Evolutionary conservation across 106 monocot species (phyloP).

Genomic region (Agapanthus africanus): DNA sequence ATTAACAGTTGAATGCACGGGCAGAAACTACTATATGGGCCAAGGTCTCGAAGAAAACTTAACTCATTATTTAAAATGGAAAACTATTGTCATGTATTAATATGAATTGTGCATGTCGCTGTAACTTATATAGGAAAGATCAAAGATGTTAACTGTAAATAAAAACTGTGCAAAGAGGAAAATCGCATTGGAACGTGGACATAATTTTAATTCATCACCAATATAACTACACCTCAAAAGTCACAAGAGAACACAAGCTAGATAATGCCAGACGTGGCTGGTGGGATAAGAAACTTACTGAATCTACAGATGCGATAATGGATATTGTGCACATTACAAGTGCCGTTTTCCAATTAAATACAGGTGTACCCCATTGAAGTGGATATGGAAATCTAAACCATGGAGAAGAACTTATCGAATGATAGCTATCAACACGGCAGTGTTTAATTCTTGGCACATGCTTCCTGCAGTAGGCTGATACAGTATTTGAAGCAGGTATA

Average conservation of each 20-base stretch:
- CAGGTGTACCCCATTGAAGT: constrained; percentile 90
- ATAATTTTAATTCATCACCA: neutral
- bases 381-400: constrained; percentile 97
- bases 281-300: constrained; percentile 40
- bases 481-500: constrained; percentile 66
- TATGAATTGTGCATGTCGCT: neutral
- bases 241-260: neutral
- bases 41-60: neutral
- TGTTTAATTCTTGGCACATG: constrained; percentile 85
- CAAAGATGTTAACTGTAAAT: neutral
- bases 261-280: neutral
- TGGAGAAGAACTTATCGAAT: constrained; percentile 71
- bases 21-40: neutral
- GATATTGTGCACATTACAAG: constrained; percentile 77
- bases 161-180: neutral
- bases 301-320: constrained; percentile 85
- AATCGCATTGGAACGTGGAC: neutral
- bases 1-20: neutral
- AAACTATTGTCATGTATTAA: neutral
- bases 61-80: neutral
- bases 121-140: neutral
- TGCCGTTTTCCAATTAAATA: constrained; percentile 88
- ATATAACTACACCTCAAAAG: neutral
- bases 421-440: constrained; percentile 77
- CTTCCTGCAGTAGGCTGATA: constrained; percentile 79